Evolutionary conservation across 345 rosid species (phyloP), one percentile per base, ranked within the genome.

Genomic region (Limnanthes douglasii): DNA sequence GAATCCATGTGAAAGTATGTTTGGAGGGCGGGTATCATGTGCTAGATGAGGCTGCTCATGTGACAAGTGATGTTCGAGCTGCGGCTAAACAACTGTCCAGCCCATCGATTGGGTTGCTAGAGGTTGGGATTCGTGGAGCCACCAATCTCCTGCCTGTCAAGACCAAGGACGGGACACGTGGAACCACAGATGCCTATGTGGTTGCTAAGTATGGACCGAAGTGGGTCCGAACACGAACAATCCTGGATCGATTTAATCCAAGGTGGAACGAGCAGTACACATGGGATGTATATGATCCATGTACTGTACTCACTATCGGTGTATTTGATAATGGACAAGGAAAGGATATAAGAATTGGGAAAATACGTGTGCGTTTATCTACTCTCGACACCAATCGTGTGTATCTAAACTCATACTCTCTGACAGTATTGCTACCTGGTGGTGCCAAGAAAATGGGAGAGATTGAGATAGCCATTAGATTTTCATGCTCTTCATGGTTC

Each of bases 201-300:
- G 97, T 81, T 41, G 97, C 82, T 6, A 86, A 75, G 34, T 86
- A 81, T 9, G 97, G 97, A 11, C 84, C 86, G 7, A 86, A 86
- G 57, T 86, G 97, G 97, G 55, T 86, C 34, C 77, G 88, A 2
- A 86, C 94, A 0, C 73, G 94, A 0, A 70, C 88, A 1, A 81
- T 86, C 11, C 62, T 86, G 1, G 93, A 86, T 18, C 73, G 85
- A 34, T 86, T 86, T 54, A 86, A 75, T 60, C 97, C 94, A 21
- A 64, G 80, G 31, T 86, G 94, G 97, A 86, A 86, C 18, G 93
- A 86, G 70, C 97, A 86, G 34, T 78, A 81, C 40, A 75, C 93
- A 0, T 86, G 97, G 97, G 94, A 86, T 20, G 82, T 86, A 2
- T 73, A 70, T 14, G 97, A 86, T 51, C 88, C 88, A 0, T 81